Evolutionary conservation across 2,329 filamentous ascomycete species (phyloP).

Genomic region (Ambrosiella beaveri): DNA sequence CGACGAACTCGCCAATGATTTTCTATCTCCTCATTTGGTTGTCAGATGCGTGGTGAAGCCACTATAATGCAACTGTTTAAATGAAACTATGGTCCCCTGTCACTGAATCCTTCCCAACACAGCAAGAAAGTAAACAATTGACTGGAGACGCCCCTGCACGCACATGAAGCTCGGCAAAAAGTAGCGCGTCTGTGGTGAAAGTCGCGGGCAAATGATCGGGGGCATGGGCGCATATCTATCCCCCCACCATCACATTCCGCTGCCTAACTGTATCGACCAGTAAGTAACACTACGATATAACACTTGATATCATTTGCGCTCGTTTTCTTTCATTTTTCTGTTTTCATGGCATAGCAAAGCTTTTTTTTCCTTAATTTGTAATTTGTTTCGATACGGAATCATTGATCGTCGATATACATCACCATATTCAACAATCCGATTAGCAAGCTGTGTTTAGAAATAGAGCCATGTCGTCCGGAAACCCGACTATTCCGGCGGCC

Average conservation of each 20-base stretch:
- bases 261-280: not conserved
- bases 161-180: slow-evolving; percentile 1
- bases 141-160: not conserved
- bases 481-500: slow-evolving; percentile 33
- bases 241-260: slow-evolving; percentile 2
- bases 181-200: slow-evolving; percentile 7
- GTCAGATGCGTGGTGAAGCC: not conserved
- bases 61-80: not conserved
- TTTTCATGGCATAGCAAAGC: not conserved
- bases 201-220: slow-evolving; percentile 2
- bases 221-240: not conserved
- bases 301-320: not conserved
- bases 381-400: not conserved
- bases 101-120: not conserved
- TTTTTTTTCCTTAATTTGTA: not conserved
- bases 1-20: not conserved
- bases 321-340: not conserved
- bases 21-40: slow-evolving; percentile 1
- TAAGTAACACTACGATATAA: not conserved
- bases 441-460: not conserved
- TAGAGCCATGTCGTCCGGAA: slow-evolving; percentile 8
- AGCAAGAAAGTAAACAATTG: slow-evolving; percentile 11
- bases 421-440: not conserved
- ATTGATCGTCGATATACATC: not conserved
- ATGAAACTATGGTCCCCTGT: not conserved